Percentiles rank a stretch among this genome's conserved stretches.
These are phyloP conservation scores for Diaporthe citrichinensis DNA, from an alignment of 2,329 filamentous ascomycete genomes.

Conservation along the genomic window DNA sequence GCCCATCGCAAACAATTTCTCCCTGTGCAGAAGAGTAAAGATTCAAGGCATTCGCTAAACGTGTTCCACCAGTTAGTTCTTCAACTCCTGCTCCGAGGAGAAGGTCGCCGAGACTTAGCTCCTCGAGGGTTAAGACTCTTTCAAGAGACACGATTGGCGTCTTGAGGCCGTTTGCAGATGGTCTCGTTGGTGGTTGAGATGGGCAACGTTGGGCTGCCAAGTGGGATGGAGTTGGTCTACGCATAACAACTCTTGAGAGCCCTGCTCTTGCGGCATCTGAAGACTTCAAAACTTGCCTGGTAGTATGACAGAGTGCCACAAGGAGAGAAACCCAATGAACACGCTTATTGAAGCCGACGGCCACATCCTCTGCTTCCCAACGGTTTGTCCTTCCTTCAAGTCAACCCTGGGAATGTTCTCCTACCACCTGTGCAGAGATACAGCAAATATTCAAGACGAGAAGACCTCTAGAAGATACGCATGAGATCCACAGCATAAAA, in stretches of 20 bases:
- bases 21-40: too few relatives aligned
- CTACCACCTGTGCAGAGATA: background rate
- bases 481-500: background rate
- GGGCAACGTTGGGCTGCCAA: background rate
- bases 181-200: background rate
- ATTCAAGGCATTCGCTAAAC: accelerated
- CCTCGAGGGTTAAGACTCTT: background rate
- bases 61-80: background rate
- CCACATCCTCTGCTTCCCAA: background rate
- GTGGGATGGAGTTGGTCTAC: background rate
- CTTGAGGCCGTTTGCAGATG: background rate
- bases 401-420: background rate
- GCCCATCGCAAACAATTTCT: background rate
- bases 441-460: background rate
- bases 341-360: background rate
- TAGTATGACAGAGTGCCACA: background rate
- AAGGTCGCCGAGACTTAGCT: background rate
- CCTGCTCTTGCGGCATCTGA: background rate
- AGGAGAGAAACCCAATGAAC: background rate
- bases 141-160: background rate
- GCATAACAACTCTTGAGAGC: background rate
- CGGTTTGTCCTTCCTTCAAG: background rate
- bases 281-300: background rate
- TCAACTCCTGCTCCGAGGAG: background rate
- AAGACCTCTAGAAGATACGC: background rate